These are phyloP conservation scores for Boletellus sp. DNA, from an alignment of 768 basidiomycete species.

Conservation along the genomic window DNA sequence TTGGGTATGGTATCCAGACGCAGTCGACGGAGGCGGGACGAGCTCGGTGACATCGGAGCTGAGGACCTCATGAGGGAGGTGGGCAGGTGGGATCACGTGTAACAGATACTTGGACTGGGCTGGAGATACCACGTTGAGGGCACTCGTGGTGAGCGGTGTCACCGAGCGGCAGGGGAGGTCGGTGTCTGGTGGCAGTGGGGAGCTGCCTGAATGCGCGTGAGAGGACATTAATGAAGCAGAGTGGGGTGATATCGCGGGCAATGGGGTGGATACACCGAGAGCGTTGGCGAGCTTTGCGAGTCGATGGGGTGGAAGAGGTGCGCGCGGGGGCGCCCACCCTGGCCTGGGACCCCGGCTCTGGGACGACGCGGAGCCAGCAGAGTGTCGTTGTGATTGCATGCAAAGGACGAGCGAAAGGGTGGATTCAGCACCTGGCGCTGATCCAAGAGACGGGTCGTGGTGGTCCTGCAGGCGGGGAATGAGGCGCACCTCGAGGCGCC, in stretches of 20 bases:
- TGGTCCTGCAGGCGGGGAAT: too few relatives aligned
- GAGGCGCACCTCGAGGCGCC: slow-evolving; percentile 12
- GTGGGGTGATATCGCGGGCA: slow-evolving; percentile 45
- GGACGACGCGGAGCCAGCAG: slow-evolving; percentile 3
- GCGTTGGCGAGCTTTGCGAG: slow-evolving; percentile 84
- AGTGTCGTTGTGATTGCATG: slow-evolving; percentile 17
- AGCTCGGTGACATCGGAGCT: slow-evolving; percentile 40
- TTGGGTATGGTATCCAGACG: slow-evolving; percentile 75
- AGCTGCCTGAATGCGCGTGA: slow-evolving; percentile 10
- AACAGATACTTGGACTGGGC: slow-evolving; percentile 67
- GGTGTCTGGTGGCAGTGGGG: slow-evolving; percentile 16
- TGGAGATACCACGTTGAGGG: slow-evolving; percentile 36
- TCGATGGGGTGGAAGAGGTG: slow-evolving; percentile 71
- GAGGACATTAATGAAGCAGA: slow-evolving; percentile 11
- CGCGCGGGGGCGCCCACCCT: slow-evolving; percentile 60
- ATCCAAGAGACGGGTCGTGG: slow-evolving; percentile 5
- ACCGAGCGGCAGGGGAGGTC: slow-evolving; percentile 46
- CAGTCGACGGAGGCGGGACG: slow-evolving; percentile 49
- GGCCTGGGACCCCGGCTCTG: slow-evolving; percentile 3
- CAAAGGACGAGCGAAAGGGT: slow-evolving; percentile 2
- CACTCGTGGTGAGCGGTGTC: slow-evolving; percentile 43
- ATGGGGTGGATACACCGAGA: slow-evolving; percentile 72
- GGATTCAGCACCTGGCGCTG: slow-evolving; percentile 4
- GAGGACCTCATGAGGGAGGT: slow-evolving; percentile 64
- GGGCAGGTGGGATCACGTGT: slow-evolving; percentile 76